A percentile compares a stretch with the other conserved stretches of the same genome.
Evolutionary conservation across 2,329 filamentous ascomycete species (phyloP).

Genomic region (Ambrosiella cleistominuta): DNA sequence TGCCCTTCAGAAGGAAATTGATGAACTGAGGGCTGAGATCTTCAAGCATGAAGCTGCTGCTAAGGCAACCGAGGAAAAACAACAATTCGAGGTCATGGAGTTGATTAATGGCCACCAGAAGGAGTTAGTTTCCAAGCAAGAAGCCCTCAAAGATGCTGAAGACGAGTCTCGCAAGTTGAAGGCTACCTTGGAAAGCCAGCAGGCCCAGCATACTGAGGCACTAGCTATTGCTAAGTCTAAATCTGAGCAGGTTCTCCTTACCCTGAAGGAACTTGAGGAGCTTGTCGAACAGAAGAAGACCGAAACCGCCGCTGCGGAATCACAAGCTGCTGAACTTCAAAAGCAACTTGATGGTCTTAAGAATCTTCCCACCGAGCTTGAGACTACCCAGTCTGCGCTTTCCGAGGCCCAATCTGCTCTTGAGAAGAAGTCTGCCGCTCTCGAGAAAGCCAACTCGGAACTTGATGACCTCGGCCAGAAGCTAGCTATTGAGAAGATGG

Average conservation of each 20-base stretch:
- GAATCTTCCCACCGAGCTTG: conserved; percentile 13
- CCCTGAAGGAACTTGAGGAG: conserved; percentile 8
- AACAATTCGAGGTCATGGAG: conserved; percentile 9
- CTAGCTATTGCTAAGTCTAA: conserved; percentile 5
- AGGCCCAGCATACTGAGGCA: conserved; percentile 15
- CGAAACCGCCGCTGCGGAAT: conserved; percentile 18
- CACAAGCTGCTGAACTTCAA: conserved; percentile 23
- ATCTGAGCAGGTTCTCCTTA: conserved; percentile 19
- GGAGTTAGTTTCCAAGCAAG: conserved; percentile 15
- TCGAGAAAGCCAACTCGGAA: conserved; percentile 20
- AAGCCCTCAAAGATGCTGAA: conserved; percentile 21
- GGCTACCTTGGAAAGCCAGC: conserved; percentile 7
- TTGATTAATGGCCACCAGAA: conserved; percentile 10
- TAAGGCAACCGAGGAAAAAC: conserved; percentile 5
- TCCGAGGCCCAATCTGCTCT: background rate
- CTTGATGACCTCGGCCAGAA: conserved; percentile 32
- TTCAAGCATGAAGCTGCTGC: conserved; percentile 17
- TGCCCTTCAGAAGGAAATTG: conserved; percentile 25
- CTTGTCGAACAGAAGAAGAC: conserved; percentile 3
- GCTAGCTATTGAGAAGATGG: conserved; percentile 42
- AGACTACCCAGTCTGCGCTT: conserved; percentile 2
- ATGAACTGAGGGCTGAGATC: conserved; percentile 18
- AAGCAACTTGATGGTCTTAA: conserved; percentile 40
- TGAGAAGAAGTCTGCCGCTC: background rate
- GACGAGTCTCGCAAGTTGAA: conserved; percentile 19